phyloP scores from a whole-genome alignment of 2,329 filamentous ascomycete species.

The Ceratocystis harringtonii region DNA sequence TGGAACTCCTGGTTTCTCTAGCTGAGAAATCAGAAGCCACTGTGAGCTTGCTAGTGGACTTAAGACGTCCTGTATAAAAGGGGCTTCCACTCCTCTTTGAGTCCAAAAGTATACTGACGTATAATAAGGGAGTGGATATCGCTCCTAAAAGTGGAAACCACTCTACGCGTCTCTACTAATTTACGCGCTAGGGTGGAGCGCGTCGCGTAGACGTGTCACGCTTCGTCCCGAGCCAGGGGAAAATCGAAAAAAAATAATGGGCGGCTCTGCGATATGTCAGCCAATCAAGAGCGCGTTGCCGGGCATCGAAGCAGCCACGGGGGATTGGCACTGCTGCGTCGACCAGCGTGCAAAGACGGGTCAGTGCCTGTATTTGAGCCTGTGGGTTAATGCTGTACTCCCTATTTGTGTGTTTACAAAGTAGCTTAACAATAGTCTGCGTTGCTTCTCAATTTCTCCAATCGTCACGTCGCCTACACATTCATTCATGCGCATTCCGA shows the following conservation, averaged over 20 bases:
- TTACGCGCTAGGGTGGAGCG: not conserved
- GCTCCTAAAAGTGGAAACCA: not conserved
- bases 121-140: too few relatives aligned
- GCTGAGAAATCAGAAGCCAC: too few relatives aligned
- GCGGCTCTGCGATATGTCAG: not conserved
- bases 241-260: not conserved
- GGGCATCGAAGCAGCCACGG: not conserved
- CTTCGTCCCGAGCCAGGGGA: not conserved
- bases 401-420: not conserved
- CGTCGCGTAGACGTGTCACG: not conserved
- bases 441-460: not conserved
- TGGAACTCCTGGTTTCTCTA: not conserved
- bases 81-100: not conserved
- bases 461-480: not conserved
- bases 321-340: not conserved
- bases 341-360: not conserved
- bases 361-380: not conserved
- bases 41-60: not conserved
- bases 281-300: constrained; percentile 10
- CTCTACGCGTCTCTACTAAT: not conserved
- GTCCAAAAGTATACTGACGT: not conserved
- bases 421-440: not conserved
- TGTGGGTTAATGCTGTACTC: not conserved
- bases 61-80: not conserved
- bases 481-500: not conserved